These are phyloP conservation scores for Diplodia intermedia DNA, from an alignment of 2,329 filamentous ascomycete species.

Conservation along the genomic window DNA sequence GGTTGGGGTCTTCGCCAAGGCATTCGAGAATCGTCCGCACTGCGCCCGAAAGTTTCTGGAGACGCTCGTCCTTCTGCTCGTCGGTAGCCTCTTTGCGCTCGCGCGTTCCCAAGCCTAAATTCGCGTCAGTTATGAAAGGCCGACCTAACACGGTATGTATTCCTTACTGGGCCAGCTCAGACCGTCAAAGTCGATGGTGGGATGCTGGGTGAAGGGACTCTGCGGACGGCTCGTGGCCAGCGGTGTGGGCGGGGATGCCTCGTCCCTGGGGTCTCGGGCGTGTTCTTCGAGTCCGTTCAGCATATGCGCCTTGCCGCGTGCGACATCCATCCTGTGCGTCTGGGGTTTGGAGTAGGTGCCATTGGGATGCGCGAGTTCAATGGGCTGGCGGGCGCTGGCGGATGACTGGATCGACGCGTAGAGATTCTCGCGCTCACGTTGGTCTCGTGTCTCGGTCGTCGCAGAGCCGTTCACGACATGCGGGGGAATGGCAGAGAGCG, in stretches of 20 bases:
- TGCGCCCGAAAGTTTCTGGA: constrained; percentile 68
- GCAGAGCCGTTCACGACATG: constrained; percentile 65
- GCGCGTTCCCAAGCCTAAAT: constrained; percentile 68
- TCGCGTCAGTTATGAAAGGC: constrained; percentile 6
- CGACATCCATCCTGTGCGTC: constrained; percentile 17
- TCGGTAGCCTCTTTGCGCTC: constrained; percentile 65
- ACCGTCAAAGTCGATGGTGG: constrained; percentile 63
- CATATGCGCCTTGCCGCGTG: constrained; percentile 20
- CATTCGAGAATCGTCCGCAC: constrained; percentile 70
- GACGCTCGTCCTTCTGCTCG: constrained; percentile 63
- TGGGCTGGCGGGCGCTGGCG: constrained; percentile 56
- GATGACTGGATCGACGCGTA: constrained; percentile 66
- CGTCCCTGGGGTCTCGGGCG: constrained; percentile 61
- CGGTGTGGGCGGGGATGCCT: constrained; percentile 57
- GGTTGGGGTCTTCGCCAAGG: constrained; percentile 69
- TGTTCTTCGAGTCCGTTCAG: constrained; percentile 53
- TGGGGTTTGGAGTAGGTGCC: constrained; percentile 41
- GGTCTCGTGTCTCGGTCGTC: constrained; percentile 55
- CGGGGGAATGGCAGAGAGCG: constrained; percentile 61
- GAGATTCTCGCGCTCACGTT: constrained; percentile 62
- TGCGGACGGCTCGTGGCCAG: constrained; percentile 59
- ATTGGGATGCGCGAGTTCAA: constrained; percentile 52
- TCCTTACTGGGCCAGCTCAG: constrained; percentile 61
- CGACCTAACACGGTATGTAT: neutral
- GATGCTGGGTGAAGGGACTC: constrained; percentile 59